These are phyloP conservation scores for Cladobotryum protrusum DNA, from an alignment of 2,329 filamentous ascomycete species.

Conservation along the genomic window DNA sequence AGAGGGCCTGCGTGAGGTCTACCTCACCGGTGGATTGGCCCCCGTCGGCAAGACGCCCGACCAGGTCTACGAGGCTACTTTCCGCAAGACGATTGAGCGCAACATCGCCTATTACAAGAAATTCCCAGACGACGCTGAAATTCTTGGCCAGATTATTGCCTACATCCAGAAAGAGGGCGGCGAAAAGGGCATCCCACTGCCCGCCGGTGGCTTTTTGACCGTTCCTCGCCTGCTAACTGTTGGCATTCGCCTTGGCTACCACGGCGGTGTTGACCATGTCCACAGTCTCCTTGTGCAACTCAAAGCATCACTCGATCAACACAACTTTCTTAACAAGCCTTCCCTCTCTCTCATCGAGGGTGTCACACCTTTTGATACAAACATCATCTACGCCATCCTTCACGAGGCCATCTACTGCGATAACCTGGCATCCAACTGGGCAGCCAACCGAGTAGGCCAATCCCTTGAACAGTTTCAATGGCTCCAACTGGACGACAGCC, in stretches of 20 bases:
- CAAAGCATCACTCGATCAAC: slow-evolving; percentile 65
- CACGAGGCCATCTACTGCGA: slow-evolving; percentile 87
- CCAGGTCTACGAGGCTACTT: slow-evolving; percentile 68
- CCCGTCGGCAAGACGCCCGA: slow-evolving; percentile 67
- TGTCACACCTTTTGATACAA: slow-evolving; percentile 63
- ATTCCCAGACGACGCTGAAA: slow-evolving; percentile 70
- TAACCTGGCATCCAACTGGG: slow-evolving; percentile 63
- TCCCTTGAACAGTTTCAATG: slow-evolving; percentile 42
- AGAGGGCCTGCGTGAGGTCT: slow-evolving; percentile 72
- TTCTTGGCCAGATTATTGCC: slow-evolving; percentile 59
- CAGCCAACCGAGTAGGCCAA: slow-evolving; percentile 59
- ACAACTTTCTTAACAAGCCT: slow-evolving; percentile 67
- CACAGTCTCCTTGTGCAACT: slow-evolving; percentile 68
- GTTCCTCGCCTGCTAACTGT: slow-evolving; percentile 69
- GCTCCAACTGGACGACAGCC: slow-evolving; percentile 33
- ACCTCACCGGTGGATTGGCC: slow-evolving; percentile 77
- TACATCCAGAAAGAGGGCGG: slow-evolving; percentile 56
- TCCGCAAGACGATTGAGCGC: slow-evolving; percentile 60
- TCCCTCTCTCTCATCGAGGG: slow-evolving; percentile 64
- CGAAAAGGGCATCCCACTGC: slow-evolving; percentile 46
- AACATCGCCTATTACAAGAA: slow-evolving; percentile 79
- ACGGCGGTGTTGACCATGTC: slow-evolving; percentile 69
- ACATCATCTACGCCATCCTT: slow-evolving; percentile 76
- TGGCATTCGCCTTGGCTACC: slow-evolving; percentile 71
- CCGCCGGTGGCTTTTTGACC: slow-evolving; percentile 67